phyloP scores from a whole-genome alignment of 2,329 filamentous ascomycete genomes.

The Claviceps monticola region DNA sequence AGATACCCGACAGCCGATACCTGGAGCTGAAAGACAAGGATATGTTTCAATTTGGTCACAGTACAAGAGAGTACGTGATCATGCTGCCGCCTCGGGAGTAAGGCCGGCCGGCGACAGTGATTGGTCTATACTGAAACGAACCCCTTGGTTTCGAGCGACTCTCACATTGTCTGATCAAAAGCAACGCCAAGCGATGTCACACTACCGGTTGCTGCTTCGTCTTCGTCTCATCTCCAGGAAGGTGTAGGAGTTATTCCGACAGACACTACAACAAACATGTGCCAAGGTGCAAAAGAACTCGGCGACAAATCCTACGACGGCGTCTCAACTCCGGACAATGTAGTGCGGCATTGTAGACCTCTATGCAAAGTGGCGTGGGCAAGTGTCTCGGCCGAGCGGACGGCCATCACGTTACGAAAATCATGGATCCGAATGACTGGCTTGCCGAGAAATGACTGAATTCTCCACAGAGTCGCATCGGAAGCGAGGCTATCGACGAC shows the following conservation, averaged over 20 bases:
- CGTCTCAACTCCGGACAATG: not conserved
- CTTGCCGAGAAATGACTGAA: not conserved
- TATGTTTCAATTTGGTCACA: slow-evolving; percentile 75
- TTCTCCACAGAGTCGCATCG: slow-evolving; percentile 1
- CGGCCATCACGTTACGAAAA: not conserved
- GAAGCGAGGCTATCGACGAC: slow-evolving; percentile 1
- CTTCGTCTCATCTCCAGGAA: not conserved
- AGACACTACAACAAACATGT: not conserved
- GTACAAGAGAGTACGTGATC: slow-evolving; percentile 86
- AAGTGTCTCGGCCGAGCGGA: not conserved
- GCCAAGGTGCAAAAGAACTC: not conserved
- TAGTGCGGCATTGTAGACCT: not conserved
- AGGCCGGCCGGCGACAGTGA: not conserved
- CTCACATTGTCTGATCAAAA: not conserved
- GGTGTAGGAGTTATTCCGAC: not conserved
- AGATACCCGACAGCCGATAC: slow-evolving; percentile 62
- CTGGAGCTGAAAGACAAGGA: slow-evolving; percentile 82
- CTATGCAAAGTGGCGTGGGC: not conserved
- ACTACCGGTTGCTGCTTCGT: not conserved
- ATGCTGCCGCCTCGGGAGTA: slow-evolving; percentile 53
- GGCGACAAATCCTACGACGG: not conserved
- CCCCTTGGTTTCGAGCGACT: not conserved
- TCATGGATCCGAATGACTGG: not conserved
- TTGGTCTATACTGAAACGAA: not conserved
- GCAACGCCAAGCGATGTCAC: not conserved